Base-by-base conservation (phyloP, 2,329 filamentous ascomycete genomes). In the Parastagonospora avenae region DNA sequence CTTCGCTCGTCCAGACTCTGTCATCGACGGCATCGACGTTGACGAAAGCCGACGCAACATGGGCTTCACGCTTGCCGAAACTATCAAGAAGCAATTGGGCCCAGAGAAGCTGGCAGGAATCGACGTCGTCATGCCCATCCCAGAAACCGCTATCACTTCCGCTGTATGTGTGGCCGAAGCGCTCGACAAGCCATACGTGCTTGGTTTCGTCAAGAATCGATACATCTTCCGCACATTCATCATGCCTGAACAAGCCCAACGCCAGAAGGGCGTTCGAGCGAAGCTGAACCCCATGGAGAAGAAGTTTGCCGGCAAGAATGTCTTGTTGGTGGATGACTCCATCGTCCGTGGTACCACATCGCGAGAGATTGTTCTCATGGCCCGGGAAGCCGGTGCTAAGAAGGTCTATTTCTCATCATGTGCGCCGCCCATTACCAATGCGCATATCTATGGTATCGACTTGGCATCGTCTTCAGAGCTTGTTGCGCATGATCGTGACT, bases 201-300 rank as follows among this genome's bases (percentile, higher is more conserved):
- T 90, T 68, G 92, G 87, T 2, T 93, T 96, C 64, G 87, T 96
- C 58, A 95, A 94, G 81, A 95, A 95, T 74, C 83, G 90, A 45
- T 95, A 95, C 71, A 88, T 95, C 53, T 92, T 91, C 80, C 84
- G 91, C 42, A 95, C 91, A 1, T 94, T 93, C 72, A 93, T 92
- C 69, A 89, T 90, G 87, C 87, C 92, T 1, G 89, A 88, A 27
- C 92, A 97, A 73, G 85, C 85, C 61, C 83, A 86, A 14, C 83
- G 92, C 4, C 85, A 94, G 66, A 93, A 93, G 76, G 89, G 91
- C 60, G 91, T 97, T 8, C 87, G 93, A 4, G 85, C 92, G 42
- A 97, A 97, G 77, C 82, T 97, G 33, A 93, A 90, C 54, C 85
- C 92, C 15, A 96, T 97, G 75, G 85, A 87, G 24, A 86, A 87